Percentiles rank a stretch among this genome's conserved stretches.
phyloP scores from a whole-genome alignment of 2,329 filamentous ascomycete genomes.

The Scytalidium sp. region DNA sequence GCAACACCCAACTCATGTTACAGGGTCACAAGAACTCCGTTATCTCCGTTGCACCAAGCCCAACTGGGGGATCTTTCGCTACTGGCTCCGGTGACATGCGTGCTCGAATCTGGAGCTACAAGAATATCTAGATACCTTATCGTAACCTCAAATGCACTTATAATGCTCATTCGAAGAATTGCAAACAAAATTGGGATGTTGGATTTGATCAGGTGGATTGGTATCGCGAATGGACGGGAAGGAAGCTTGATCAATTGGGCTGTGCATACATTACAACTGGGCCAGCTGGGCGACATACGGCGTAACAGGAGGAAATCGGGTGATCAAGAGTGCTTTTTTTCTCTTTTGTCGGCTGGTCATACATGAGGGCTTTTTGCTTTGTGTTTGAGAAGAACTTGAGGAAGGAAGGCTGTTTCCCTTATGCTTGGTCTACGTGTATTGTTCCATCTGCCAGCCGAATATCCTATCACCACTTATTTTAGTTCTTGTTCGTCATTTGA shows the following conservation, averaged over 20 bases:
- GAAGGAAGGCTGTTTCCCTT: neutral
- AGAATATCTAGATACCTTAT: slow-evolving; percentile 34
- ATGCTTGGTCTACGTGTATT: neutral
- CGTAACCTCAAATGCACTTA: neutral
- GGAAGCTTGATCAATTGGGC: neutral
- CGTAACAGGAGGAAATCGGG: neutral
- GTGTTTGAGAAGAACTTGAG: neutral
- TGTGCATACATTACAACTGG: neutral
- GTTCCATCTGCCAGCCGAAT: neutral
- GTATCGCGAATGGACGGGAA: neutral
- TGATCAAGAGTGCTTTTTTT: neutral
- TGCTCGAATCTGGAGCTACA: slow-evolving; percentile 93
- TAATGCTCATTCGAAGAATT: neutral
- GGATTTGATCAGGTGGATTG: neutral
- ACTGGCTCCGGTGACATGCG: slow-evolving; percentile 98
- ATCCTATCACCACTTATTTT: neutral
- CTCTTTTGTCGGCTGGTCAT: neutral
- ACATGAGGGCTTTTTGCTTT: neutral
- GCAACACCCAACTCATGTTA: slow-evolving; percentile 94
- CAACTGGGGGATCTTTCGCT: slow-evolving; percentile 78
- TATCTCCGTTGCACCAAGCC: slow-evolving; percentile 94
- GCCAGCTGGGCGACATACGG: neutral
- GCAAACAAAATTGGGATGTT: neutral
- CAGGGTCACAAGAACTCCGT: slow-evolving; percentile 99
- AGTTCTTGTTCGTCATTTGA: too few species aligned